Conservation (phyloP, 2,329 filamentous ascomycete genomes). For the Neonectria sp. region DNA sequence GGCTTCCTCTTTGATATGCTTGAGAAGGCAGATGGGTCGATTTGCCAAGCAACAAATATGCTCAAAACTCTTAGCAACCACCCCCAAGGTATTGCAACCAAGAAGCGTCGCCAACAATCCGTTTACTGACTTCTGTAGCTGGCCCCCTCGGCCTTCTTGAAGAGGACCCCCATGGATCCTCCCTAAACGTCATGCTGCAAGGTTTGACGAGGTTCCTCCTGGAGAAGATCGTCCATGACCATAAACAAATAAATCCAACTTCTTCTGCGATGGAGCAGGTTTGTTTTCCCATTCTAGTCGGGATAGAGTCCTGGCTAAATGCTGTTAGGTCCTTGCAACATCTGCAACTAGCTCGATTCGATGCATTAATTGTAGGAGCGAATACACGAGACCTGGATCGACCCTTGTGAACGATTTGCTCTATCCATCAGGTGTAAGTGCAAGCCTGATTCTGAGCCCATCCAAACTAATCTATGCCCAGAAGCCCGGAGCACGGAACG, state of each 20-base stretch:
- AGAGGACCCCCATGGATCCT: conserved; percentile 81
- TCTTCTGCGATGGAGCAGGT: conserved; percentile 80
- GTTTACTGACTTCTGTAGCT: conserved; percentile 61
- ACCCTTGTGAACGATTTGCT: conserved; percentile 89
- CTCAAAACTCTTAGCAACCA: conserved; percentile 90
- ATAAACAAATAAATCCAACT: conserved; percentile 74
- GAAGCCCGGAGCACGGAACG: conserved; percentile 65
- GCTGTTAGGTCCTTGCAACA: conserved; percentile 72
- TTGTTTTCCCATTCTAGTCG: background rate
- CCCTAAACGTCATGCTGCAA: conserved; percentile 87
- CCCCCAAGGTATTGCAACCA: conserved; percentile 72
- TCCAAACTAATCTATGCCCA: conserved; percentile 43
- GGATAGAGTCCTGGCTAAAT: background rate
- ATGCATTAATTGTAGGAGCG: conserved; percentile 89
- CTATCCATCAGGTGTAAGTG: conserved; percentile 72
- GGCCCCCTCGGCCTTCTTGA: conserved; percentile 86
- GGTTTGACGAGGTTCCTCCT: conserved; percentile 88
- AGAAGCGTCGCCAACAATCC: background rate
- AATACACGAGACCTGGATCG: conserved; percentile 84
- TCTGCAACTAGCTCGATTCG: conserved; percentile 81
- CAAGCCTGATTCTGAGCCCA: background rate
- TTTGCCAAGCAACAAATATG: conserved; percentile 96
- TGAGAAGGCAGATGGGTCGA: conserved; percentile 92
- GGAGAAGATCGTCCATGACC: conserved; percentile 84
- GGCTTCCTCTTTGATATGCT: conserved; percentile 99